Evolutionary conservation across 2,329 filamentous ascomycete species (phyloP), one percentile per base, ranked within the genome.

Genomic region (Paracoccidioides brasiliensis): DNA sequence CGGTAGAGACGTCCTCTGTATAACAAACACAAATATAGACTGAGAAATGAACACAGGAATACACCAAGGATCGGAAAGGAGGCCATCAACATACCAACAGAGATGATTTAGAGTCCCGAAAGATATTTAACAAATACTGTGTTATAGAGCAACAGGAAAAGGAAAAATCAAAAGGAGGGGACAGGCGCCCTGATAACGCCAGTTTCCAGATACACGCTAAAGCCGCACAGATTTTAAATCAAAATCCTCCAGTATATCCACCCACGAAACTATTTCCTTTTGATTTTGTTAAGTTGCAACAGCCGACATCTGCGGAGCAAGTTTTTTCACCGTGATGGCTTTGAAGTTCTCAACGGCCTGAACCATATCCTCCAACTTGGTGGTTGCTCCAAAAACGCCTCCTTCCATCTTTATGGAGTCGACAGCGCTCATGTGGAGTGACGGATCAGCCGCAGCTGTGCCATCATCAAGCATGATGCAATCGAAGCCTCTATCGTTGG

Each of bases 401-500:
- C 70, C 74, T 60, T 77, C 74, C 67, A 72, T 73, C 61, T 72
- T 72, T 28, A 76, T 66, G 8, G 70, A 74, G 46, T 74, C 71
- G 12, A 74, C 61, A 0, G 72, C 69, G 55, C 70, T 66, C 4
- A 68, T 41, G 52, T 76, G 74, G 3, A 77, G 63, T 5, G 65
- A 63, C n/a, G 63, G 63, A 53, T 73, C 70, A 35, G 67, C 68
- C 5, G 75, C 72, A 22, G 74, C 70, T 45, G 72, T 72, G 6
- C 71, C 76, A 61, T 80, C 77, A 37, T 76, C 73, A 3, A 80
- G 62, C 1, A 80, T 60, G 10, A 78, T 61, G 57, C 77, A 78
- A 62, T 80, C 78, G 56, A 77, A 80, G 0, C 77, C 78, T 5
- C 76, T 71, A 66, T 81, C 78, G 57, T 75, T 80, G 9, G 77